Conservation (phyloP, 2,329 filamentous ascomycete species). For the Diaporthe sp. region DNA sequence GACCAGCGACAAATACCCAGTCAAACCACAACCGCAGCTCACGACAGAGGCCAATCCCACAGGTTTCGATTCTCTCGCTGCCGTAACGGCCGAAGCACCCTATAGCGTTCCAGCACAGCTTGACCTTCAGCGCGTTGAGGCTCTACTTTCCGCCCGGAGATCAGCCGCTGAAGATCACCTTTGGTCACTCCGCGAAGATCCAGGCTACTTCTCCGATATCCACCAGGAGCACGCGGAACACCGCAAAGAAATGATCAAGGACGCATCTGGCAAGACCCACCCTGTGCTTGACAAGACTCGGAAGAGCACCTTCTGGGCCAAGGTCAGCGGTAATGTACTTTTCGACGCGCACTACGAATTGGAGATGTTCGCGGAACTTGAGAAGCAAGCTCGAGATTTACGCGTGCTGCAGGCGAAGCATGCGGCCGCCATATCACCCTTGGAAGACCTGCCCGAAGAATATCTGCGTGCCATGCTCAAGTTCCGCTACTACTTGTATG, state of each 20-base stretch:
- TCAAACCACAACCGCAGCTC: constrained; percentile 55
- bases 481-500: too few species aligned
- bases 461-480: too few species aligned
- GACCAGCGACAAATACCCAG: constrained; percentile 47
- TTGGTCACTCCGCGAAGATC: constrained; percentile 70
- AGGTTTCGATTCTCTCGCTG: constrained; percentile 55
- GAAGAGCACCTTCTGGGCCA: too few species aligned
- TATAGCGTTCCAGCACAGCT: constrained; percentile 64
- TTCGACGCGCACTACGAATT: too few species aligned
- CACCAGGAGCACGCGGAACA: too few species aligned
- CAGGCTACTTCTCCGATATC: constrained; percentile 68
- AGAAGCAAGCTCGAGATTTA: too few species aligned
- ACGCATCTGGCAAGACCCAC: constrained; percentile 52
- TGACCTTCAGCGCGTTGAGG: constrained; percentile 60
- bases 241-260: constrained; percentile 55
- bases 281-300: constrained; percentile 41
- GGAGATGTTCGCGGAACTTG: too few species aligned
- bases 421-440: too few species aligned
- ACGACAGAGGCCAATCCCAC: constrained; percentile 48
- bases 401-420: too few species aligned
- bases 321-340: too few species aligned
- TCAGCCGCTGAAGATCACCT: constrained; percentile 66
- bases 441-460: too few species aligned
- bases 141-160: constrained; percentile 60
- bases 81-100: constrained; percentile 63